phyloP scores from a whole-genome alignment of 1,139 yeast species.

The Geotrichum australiense region DNA sequence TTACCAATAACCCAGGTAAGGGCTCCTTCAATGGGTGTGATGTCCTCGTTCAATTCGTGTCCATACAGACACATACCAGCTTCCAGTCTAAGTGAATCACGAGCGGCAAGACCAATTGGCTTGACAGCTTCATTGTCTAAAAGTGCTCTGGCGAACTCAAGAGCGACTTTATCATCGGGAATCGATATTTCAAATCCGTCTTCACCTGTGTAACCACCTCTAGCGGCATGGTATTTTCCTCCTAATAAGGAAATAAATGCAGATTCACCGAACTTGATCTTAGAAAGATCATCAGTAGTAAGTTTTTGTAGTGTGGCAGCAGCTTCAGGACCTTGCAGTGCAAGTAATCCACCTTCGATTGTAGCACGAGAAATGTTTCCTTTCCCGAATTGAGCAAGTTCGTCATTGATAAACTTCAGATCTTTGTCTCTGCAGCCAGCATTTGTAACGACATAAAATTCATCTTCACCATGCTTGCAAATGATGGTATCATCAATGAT shows the following conservation, averaged over 20 bases:
- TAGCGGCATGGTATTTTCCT: constrained; percentile 58
- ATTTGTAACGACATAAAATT: constrained; percentile 87
- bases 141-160: constrained; percentile 55
- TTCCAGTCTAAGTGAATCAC: constrained; percentile 90
- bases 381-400: constrained; percentile 40
- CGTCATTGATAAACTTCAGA: constrained; percentile 50
- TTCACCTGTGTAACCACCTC: constrained; percentile 98
- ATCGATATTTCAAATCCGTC: constrained; percentile 94
- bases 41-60: constrained; percentile 73
- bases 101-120: constrained; percentile 93
- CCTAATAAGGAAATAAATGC: constrained; percentile 47
- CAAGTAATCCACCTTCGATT: constrained; percentile 72
- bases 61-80: constrained; percentile 99
- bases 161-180: constrained; percentile 52
- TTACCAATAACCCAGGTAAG: constrained; percentile 87
- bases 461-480: constrained; percentile 72
- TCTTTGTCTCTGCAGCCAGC: constrained; percentile 93
- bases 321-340: constrained; percentile 89
- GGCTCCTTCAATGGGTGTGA: constrained; percentile 83
- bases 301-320: constrained; percentile 57
- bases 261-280: constrained; percentile 70
- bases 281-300: constrained; percentile 51
- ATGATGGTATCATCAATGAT: constrained; percentile 86
- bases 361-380: constrained; percentile 48
- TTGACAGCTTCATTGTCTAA: constrained; percentile 53